Evolutionary conservation across 768 basidiomycete species (phyloP).

Genomic region (Gymnopilus dilepis): DNA sequence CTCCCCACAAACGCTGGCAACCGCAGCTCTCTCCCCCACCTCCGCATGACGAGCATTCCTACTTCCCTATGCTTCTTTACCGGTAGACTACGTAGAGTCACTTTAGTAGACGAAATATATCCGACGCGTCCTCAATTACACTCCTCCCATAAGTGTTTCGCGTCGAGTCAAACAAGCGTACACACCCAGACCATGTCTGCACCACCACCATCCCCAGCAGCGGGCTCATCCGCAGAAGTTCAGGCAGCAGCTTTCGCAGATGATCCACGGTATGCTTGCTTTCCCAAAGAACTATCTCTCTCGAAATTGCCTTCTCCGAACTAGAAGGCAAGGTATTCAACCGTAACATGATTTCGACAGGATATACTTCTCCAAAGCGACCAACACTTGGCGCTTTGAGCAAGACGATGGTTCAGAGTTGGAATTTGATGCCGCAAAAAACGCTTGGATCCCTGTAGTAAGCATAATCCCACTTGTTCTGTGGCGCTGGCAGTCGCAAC

Average conservation of each 20-base stretch:
- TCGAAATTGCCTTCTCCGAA: conserved; percentile 21
- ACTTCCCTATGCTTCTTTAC: conserved; percentile 85
- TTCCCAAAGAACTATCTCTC: conserved; percentile 22
- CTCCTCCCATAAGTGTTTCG: background rate
- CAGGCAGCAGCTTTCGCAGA: conserved; percentile 75
- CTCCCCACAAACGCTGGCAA: conserved; percentile 72
- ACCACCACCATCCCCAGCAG: conserved; percentile 53
- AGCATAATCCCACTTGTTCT: conserved; percentile 34
- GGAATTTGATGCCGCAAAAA: conserved; percentile 82
- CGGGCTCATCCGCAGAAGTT: conserved; percentile 57
- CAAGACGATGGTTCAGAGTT: conserved; percentile 89
- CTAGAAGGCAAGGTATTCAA: conserved; percentile 25
- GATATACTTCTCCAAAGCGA: conserved; percentile 77
- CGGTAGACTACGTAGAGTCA: conserved; percentile 29
- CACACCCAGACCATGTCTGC: conserved; percentile 49
- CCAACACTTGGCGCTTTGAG: conserved; percentile 87
- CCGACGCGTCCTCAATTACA: background rate
- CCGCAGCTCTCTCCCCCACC: conserved; percentile 74
- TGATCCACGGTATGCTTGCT: conserved; percentile 65
- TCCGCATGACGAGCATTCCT: conserved; percentile 82
- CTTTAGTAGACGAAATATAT: background rate
- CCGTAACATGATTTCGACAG: conserved; percentile 39
- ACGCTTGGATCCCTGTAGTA: conserved; percentile 86
- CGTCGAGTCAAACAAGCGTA: conserved; percentile 43
- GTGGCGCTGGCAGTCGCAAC: background rate